phyloP scores from a whole-genome alignment of 2,329 filamentous ascomycete species.

The Ophiostoma pallidulum region DNA sequence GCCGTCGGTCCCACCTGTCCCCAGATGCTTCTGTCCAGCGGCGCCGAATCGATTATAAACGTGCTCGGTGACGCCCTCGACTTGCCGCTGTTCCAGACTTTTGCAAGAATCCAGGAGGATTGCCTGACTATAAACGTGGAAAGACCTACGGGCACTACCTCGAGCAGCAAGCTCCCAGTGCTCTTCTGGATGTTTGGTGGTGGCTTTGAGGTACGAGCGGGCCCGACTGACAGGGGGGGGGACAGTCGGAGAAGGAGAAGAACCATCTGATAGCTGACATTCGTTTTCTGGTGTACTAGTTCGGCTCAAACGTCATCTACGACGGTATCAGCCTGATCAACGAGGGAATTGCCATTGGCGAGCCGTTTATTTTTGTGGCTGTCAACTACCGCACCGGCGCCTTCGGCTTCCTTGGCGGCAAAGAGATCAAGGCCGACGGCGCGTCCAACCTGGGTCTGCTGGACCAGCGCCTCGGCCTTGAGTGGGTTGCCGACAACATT shows the following conservation, averaged over 20 bases:
- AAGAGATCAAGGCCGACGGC: slow-evolving; percentile 57
- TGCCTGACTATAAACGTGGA: slow-evolving; percentile 54
- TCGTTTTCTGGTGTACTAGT: slow-evolving; percentile 16
- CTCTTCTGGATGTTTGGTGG: slow-evolving; percentile 65
- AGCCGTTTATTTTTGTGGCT: slow-evolving; percentile 64
- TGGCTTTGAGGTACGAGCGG: slow-evolving; percentile 41
- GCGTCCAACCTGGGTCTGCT: slow-evolving; percentile 59
- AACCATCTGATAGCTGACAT: background rate
- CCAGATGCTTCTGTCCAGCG: slow-evolving; percentile 56
- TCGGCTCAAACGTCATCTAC: slow-evolving; percentile 43
- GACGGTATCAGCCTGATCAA: slow-evolving; percentile 39
- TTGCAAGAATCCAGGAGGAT: slow-evolving; percentile 50
- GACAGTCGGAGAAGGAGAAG: background rate
- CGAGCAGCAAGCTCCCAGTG: slow-evolving; percentile 51
- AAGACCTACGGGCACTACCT: slow-evolving; percentile 45
- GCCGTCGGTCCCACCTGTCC: slow-evolving; percentile 54
- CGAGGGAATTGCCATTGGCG: slow-evolving; percentile 37
- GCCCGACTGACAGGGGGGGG: too few species aligned
- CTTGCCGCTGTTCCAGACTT: slow-evolving; percentile 46
- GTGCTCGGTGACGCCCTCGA: slow-evolving; percentile 42
- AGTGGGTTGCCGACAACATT: slow-evolving; percentile 75
- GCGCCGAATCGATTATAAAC: slow-evolving; percentile 31
- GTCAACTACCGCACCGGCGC: slow-evolving; percentile 70
- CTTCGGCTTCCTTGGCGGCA: slow-evolving; percentile 64
- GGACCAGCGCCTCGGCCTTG: slow-evolving; percentile 61